A percentile compares a stretch with the other conserved stretches of the same genome.
phyloP scores from a whole-genome alignment of 495 filamentous ascomycete genomes.

The Hypoxylon lienhwacheense region DNA sequence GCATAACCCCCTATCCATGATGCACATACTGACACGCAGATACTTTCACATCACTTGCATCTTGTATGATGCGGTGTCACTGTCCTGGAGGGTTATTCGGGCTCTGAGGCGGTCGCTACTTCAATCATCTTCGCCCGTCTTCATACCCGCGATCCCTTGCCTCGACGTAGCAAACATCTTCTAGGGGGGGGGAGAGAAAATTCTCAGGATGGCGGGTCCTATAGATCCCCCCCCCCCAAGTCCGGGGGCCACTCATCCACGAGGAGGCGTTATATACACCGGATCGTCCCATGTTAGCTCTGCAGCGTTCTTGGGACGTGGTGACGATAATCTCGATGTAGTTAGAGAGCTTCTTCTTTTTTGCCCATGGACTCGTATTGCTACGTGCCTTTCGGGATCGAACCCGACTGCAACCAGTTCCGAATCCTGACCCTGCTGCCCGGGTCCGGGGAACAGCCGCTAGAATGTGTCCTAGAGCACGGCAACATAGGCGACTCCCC shows the following conservation, averaged over 20 bases:
- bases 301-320: no score
- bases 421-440: slow-evolving; percentile 26
- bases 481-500: slow-evolving; percentile 24
- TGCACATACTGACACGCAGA: no score
- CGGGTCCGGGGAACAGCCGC: slow-evolving; percentile 6
- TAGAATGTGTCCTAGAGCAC: slow-evolving; percentile 24
- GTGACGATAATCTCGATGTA: not conserved
- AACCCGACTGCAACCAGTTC: slow-evolving; percentile 22
- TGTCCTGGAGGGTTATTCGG: not conserved
- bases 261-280: no score
- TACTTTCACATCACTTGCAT: not conserved
- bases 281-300: no score
- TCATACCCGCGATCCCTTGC: not conserved
- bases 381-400: slow-evolving; percentile 25
- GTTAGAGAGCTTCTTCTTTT: not conserved
- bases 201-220: no score
- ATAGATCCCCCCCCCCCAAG: no score
- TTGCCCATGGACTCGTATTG: slow-evolving; percentile 22
- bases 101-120: not conserved
- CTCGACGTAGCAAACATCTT: slow-evolving; percentile 11
- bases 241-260: no score
- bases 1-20: no score
- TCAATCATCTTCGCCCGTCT: not conserved
- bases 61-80: slow-evolving; percentile 18
- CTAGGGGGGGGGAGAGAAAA: no score